Base-by-base conservation (phyloP, 2,329 filamentous ascomycete species). In the Sarocladiaceae sp. region DNA sequence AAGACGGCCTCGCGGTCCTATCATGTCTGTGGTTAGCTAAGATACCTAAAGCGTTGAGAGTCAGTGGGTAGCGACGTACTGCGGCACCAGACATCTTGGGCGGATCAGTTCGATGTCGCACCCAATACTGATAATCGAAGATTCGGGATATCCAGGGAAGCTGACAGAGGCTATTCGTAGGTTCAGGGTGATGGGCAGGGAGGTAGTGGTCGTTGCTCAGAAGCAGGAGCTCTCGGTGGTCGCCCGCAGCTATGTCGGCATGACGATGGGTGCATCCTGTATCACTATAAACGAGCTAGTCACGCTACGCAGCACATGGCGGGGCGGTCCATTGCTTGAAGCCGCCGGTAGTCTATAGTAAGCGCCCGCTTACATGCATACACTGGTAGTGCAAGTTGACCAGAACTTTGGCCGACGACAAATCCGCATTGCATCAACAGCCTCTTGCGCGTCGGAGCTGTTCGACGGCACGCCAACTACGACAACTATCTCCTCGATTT, bases 1-100 rank as follows among this genome's bases (percentile, higher is more conserved):
- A 98, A 98, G 69, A 98, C 91, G 60, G 90, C 78, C 71, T 98
- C 93, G 65, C 93, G 82, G 66, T 91, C 88, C 90, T 95, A 42
- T 19, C 5, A n/a, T n/a, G 18, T 15, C 18, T 33, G 3, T 23
- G 18, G 15, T 33, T 32, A 43, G 40, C 29, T 32, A 10, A n/a
- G 27, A 10, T 29, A 42, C n/a, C 16, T 24, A 29, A 4, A 33
- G 27, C 16, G n/a, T n/a, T 33, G 19, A 6, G 18, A 12, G 10
- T 32, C 19, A n/a, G 20, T 9, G 15, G 29, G 41, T 42, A 44
- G 13, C 46, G 41, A 54, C 62, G 50, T 60, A 68, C 65, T 55
- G 56, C 59, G 50, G 64, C 63, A 47, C 65, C 65, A 43, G 65
- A 67, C 65, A 68, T 68, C 20, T 35, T 47, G 48, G 21, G n/a